These are phyloP conservation scores for Blumeria graminis DNA, from an alignment of 2,329 filamentous ascomycete species.

Conservation along the genomic window DNA sequence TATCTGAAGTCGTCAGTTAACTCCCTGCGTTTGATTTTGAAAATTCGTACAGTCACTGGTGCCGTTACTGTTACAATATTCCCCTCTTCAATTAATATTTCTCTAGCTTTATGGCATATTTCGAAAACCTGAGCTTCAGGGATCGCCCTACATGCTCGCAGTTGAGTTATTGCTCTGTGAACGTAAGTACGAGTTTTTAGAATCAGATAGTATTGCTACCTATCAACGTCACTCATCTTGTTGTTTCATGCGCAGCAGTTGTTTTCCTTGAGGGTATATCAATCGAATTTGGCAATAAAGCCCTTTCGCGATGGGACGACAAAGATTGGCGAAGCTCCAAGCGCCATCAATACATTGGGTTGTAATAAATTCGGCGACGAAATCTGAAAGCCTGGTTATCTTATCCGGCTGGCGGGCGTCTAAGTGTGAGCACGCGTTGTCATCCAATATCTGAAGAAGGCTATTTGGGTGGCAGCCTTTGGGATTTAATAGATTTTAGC, in stretches of 20 bases:
- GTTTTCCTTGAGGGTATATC: background rate
- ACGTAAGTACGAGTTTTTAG: background rate
- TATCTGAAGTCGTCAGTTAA: slow-evolving; percentile 18
- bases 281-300: background rate
- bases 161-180: slow-evolving; percentile 68
- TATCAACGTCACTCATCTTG: slow-evolving; percentile 81
- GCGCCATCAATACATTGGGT: background rate
- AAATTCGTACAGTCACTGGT: slow-evolving; percentile 51
- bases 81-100: slow-evolving; percentile 88
- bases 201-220: slow-evolving; percentile 25
- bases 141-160: slow-evolving; percentile 88
- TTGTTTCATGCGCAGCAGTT: background rate
- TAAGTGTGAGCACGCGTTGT: no score
- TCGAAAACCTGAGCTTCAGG: slow-evolving; percentile 89
- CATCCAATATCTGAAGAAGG: no score
- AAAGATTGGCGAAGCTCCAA: background rate
- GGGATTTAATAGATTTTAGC: no score
- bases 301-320: background rate
- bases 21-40: no score
- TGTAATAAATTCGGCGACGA: no score
- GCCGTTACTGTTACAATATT: slow-evolving; percentile 92
- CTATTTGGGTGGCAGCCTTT: no score
- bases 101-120: slow-evolving; percentile 88
- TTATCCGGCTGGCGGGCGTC: no score
- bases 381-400: no score